Conservation (phyloP, 2,329 filamentous ascomycete genomes). For the Phialocephala sp. region DNA sequence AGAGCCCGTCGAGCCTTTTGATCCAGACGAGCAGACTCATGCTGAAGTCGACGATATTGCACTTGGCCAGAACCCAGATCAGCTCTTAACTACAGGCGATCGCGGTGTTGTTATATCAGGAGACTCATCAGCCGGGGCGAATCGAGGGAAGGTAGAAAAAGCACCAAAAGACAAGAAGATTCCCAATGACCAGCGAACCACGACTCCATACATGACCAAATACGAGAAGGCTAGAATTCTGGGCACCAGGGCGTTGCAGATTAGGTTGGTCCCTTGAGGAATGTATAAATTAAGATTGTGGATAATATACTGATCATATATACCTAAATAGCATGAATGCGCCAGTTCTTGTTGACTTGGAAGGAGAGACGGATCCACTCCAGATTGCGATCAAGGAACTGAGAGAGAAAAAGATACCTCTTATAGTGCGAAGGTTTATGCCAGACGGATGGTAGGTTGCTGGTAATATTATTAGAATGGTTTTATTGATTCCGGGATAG, state of each 20-base stretch:
- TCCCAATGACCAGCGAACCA: slow-evolving; percentile 82
- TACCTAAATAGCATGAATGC: slow-evolving; percentile 82
- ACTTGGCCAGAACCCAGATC: slow-evolving; percentile 62
- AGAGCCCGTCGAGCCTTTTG: slow-evolving; percentile 60
- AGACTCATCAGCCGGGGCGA: slow-evolving; percentile 65
- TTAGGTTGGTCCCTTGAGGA: slow-evolving; percentile 69
- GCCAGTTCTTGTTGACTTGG: slow-evolving; percentile 92
- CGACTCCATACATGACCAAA: slow-evolving; percentile 99
- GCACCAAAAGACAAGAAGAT: slow-evolving; percentile 84
- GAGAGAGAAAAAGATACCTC: slow-evolving; percentile 96
- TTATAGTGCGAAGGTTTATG: slow-evolving; percentile 93
- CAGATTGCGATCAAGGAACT: slow-evolving; percentile 98
- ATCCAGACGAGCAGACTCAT: slow-evolving; percentile 57
- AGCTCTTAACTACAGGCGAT: slow-evolving; percentile 42
- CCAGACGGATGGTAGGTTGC: slow-evolving; percentile 85
- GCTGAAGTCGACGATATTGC: slow-evolving; percentile 58
- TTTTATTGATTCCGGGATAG: slow-evolving; percentile 24
- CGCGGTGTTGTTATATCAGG: slow-evolving; percentile 60
- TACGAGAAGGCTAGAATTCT: slow-evolving; percentile 95
- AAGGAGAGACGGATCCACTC: slow-evolving; percentile 96
- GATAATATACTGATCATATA: neutral
- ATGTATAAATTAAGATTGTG: neutral
- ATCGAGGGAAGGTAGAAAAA: slow-evolving; percentile 37
- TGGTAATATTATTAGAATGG: neutral
- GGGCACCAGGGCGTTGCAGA: slow-evolving; percentile 91